Evolutionary conservation across 345 rosid genomes (phyloP).

Genomic region (Gossypium longicalyx): DNA sequence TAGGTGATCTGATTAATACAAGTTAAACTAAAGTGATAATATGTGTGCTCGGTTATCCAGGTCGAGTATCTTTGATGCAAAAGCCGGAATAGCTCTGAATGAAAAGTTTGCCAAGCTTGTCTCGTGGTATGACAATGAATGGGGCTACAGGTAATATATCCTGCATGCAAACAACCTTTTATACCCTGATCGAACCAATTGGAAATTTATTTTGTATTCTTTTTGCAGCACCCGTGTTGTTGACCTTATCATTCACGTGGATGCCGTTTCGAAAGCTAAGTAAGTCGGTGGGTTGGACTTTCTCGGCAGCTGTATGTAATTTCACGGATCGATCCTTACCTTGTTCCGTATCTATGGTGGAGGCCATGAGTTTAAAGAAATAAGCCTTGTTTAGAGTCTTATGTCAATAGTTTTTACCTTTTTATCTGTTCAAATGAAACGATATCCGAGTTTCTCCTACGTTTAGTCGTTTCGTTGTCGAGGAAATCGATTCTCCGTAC

Average conservation of each 20-base stretch:
- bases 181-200: neutral
- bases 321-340: neutral
- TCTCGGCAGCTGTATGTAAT: neutral
- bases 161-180: neutral
- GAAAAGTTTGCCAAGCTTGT: slow-evolving; percentile 54
- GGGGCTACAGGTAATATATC: slow-evolving; percentile 66
- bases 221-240: slow-evolving; percentile 58
- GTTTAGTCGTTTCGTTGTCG: neutral
- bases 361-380: neutral
- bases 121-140: slow-evolving; percentile 77
- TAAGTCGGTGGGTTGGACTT: neutral
- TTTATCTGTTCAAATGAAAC: neutral
- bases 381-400: neutral
- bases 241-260: slow-evolving; percentile 51
- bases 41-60: slow-evolving; percentile 24
- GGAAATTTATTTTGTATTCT: neutral
- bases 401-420: neutral
- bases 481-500: neutral
- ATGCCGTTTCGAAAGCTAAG: slow-evolving; percentile 21
- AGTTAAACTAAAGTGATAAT: neutral
- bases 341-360: neutral
- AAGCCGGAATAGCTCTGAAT: slow-evolving; percentile 77
- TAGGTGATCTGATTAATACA: neutral
- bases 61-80: slow-evolving; percentile 84
- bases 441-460: neutral